Evolutionary conservation across 768 basidiomycete genomes (phyloP), one percentile per base, ranked within the genome.

Genomic region (Pilatotrama ljubarskyi): DNA sequence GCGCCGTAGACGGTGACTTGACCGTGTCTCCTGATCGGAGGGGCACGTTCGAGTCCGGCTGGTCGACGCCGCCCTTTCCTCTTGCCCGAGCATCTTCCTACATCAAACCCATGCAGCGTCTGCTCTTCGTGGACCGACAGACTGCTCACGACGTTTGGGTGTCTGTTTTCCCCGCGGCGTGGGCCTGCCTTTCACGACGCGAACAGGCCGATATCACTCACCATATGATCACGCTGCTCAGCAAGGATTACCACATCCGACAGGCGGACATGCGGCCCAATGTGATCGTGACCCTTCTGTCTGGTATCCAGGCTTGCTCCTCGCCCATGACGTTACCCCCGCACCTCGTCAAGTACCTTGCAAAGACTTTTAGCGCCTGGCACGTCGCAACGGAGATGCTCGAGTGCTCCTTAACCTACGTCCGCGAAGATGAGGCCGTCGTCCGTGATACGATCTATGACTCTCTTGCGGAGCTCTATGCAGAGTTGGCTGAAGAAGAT

Each of bases 331-430:
- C 84, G 29, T 80, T 99, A 2, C 97, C 97, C 8, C 95, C 97
- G 11, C 91, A 96, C 68, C 84, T 99, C 36, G 82, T 98, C 66
- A 98, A 98, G 71, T 99, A 95, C 71, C 86, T 98, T 35, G 93
- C 92, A 17, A 97, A 98, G 75, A 93, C 93, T 0, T 99, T 91
- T 73, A 88, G 93, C 38, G 91, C 92, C n/a, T 98, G 96, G 95
- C 91, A 97, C 71, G 84, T 89, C 48, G 86, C 87, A 3, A 75
- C 96, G 57, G 95, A 98, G 71, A 85, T 96, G 32, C 82, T 99
- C 3, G 86, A 87, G 63, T 77, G 81, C 26, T 88, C 91, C n/a
- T 77, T 95, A 61, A 91, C 94, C 37, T 76, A 84, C 50, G 80
- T 87, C 26, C 86, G 88, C 49, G 91, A 94, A 43, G 91, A 94